Conservation (phyloP, 495 filamentous ascomycete species). For the Sabuloglossum arenarium region DNA sequence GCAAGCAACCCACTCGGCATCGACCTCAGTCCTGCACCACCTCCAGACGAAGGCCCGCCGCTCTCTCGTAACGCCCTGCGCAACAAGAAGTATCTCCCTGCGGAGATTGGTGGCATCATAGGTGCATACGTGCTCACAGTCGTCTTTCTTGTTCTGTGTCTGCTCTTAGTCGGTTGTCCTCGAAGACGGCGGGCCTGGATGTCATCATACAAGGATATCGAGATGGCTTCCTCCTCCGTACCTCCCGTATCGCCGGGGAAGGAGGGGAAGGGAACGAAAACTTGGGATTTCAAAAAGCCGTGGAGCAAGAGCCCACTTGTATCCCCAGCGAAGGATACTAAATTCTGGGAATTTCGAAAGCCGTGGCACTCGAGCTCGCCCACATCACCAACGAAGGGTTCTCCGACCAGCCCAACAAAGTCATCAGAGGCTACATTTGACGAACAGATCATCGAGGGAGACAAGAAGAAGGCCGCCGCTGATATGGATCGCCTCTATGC, state of each 20-base stretch:
- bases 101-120: slow-evolving; percentile 58
- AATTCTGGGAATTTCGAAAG: slow-evolving; percentile 15
- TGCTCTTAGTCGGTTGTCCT: slow-evolving; percentile 43
- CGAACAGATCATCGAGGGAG: slow-evolving; percentile 46
- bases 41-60: slow-evolving; percentile 35
- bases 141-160: slow-evolving; percentile 43
- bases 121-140: slow-evolving; percentile 59
- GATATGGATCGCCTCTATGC: slow-evolving; percentile 82
- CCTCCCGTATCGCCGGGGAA: slow-evolving; percentile 6
- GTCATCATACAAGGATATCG: slow-evolving; percentile 31
- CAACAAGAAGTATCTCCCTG: slow-evolving; percentile 41
- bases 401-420: background rate
- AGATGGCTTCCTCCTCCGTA: slow-evolving; percentile 31
- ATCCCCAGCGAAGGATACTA: slow-evolving; percentile 21
- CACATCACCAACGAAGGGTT: slow-evolving; percentile 13
- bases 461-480: slow-evolving; percentile 48
- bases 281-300: slow-evolving; percentile 10
- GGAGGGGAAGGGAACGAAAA: slow-evolving; percentile 25
- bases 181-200: slow-evolving; percentile 32
- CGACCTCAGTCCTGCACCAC: slow-evolving; percentile 32
- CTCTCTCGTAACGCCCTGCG: slow-evolving; percentile 30
- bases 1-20: slow-evolving; percentile 15
- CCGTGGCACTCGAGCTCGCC: slow-evolving; percentile 16
- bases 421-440: slow-evolving; percentile 31
- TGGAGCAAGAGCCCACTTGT: slow-evolving; percentile 15